Evolutionary conservation across 345 rosid genomes (phyloP).

Genomic region (Salix udensis): DNA sequence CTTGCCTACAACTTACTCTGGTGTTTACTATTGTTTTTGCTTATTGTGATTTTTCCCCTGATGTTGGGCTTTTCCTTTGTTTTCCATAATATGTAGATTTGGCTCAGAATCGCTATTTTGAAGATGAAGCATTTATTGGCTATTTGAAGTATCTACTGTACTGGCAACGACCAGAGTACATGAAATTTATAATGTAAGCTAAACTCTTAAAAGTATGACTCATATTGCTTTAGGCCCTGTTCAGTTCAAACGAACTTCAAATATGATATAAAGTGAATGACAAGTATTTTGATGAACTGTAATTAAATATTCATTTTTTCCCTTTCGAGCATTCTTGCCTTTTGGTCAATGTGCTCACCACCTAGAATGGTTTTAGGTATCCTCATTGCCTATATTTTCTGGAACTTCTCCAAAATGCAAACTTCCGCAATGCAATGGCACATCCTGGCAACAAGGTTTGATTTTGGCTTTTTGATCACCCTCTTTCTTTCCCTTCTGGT

Average conservation of each 20-base stretch:
- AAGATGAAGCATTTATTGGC: conserved; percentile 93
- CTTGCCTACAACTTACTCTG: not conserved
- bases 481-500: conserved; percentile 12
- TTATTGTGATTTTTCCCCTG: not conserved
- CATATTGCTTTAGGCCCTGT: not conserved
- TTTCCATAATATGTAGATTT: conserved; percentile 51
- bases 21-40: not conserved
- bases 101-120: conserved; percentile 98
- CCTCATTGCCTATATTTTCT: conserved; percentile 94
- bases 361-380: conserved; percentile 59
- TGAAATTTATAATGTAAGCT: conserved; percentile 86
- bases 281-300: not conserved
- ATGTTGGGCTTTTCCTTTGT: conserved; percentile 11
- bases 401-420: conserved; percentile 91
- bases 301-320: not conserved
- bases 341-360: conserved; percentile 18
- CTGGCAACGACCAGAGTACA: conserved; percentile 92
- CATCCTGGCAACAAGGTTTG: conserved; percentile 93
- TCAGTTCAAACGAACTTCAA: conserved; percentile 4
- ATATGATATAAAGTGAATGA: not conserved
- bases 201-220: not conserved
- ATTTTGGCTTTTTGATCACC: conserved; percentile 2
- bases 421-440: conserved; percentile 92
- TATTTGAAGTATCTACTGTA: conserved; percentile 95
- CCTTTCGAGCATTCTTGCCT: not conserved